These are phyloP conservation scores for Sophora flavescens DNA, from an alignment of 306 rosid species.

Conservation along the genomic window DNA sequence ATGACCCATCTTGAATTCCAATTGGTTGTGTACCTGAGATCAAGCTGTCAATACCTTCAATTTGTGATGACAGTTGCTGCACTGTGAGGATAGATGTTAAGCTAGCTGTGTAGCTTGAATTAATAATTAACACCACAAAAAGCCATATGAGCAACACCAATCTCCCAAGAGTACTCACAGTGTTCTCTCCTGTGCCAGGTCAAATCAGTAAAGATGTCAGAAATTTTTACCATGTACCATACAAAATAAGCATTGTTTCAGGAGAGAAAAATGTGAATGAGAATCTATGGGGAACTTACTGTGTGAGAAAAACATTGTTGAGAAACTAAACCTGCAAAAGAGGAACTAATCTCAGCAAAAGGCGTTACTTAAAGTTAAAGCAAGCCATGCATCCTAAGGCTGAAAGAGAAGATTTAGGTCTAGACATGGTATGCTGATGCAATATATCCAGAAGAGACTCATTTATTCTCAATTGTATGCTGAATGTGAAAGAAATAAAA, in stretches of 20 bases:
- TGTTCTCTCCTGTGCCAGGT: slow-evolving; percentile 81
- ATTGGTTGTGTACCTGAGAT: slow-evolving; percentile 73
- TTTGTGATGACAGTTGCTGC: slow-evolving; percentile 81
- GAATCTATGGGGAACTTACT: slow-evolving; percentile 61
- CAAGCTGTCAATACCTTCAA: slow-evolving; percentile 88
- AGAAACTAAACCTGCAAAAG: slow-evolving; percentile 94
- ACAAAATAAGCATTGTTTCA: slow-evolving; percentile 29
- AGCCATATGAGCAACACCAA: slow-evolving; percentile 93
- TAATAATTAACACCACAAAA: slow-evolving; percentile 91
- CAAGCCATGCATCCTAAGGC: slow-evolving; percentile 28
- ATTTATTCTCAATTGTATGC: neutral
- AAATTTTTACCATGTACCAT: neutral
- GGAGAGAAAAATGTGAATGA: slow-evolving; percentile 17
- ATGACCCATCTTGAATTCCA: slow-evolving; percentile 93
- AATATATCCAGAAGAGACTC: slow-evolving; percentile 17
- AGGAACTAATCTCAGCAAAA: slow-evolving; percentile 43
- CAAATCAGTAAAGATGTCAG: slow-evolving; percentile 48
- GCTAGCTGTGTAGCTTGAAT: slow-evolving; percentile 98
- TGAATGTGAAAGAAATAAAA: neutral
- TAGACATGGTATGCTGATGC: neutral
- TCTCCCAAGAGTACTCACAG: slow-evolving; percentile 87
- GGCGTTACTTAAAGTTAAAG: slow-evolving; percentile 14
- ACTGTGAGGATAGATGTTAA: slow-evolving; percentile 97
- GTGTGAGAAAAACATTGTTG: slow-evolving; percentile 98
- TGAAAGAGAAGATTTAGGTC: slow-evolving; percentile 9